Conservation (phyloP, 352 stramenopile species). For the Pythium myriotylum region DNA sequence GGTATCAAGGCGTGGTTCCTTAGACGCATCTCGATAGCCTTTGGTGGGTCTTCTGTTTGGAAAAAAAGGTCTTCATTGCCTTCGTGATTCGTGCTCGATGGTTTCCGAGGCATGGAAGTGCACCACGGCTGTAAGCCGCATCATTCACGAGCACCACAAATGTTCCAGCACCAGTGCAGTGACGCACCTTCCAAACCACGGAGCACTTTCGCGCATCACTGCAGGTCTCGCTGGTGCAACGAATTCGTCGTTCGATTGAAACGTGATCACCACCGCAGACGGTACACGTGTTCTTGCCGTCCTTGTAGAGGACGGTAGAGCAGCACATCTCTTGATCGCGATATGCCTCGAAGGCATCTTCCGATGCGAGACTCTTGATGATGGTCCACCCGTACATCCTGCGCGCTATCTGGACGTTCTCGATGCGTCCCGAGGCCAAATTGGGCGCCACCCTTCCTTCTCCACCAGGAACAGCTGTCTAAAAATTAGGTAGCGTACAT, state of each 20-base stretch:
- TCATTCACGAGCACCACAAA: slow-evolving; percentile 1
- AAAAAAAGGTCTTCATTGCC: slow-evolving; percentile 5
- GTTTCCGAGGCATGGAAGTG: slow-evolving; percentile 6
- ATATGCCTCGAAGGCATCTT: slow-evolving; percentile 8
- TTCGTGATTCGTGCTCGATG: slow-evolving; percentile 5
- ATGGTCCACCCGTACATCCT: slow-evolving; percentile 6
- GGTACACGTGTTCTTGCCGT: slow-evolving; percentile 6
- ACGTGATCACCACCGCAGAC: slow-evolving; percentile 13
- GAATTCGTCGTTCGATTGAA: slow-evolving; percentile 5
- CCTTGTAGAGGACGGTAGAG: slow-evolving; percentile 4
- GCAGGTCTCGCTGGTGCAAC: slow-evolving; percentile 2
- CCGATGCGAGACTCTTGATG: slow-evolving; percentile 4
- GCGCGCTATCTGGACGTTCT: too few species aligned
- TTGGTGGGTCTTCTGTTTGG: neutral
- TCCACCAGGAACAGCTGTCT: too few species aligned
- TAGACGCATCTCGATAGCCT: neutral
- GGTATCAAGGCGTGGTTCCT: neutral
- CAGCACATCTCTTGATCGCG: slow-evolving; percentile 14
- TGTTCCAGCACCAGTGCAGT: neutral
- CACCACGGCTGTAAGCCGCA: too few species aligned
- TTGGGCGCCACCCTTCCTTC: too few species aligned
- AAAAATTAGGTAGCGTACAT: too few species aligned
- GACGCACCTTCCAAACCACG: slow-evolving; percentile 7
- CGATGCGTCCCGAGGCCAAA: too few species aligned
- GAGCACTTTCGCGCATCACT: neutral